Evolutionary conservation across 306 rosid genomes (phyloP), one percentile per base, ranked within the genome.

Genomic region (Trifolium subterraneum): DNA sequence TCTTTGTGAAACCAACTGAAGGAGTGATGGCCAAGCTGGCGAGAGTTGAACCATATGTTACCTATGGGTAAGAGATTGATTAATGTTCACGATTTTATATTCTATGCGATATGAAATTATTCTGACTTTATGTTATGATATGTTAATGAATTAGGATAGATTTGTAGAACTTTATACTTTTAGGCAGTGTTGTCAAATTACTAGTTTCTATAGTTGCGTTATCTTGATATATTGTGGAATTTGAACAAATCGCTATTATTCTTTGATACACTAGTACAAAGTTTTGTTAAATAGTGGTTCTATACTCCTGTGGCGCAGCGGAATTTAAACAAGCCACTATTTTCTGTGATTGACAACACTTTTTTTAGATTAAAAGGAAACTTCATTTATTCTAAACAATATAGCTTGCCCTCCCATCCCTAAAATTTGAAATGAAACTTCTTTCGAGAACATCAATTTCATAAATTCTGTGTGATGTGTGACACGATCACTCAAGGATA

Each of bases 1-100:
- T 93, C 29, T 87, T 93, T 73, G 78, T 87, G 47, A 91, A 83
- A 84, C 89, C 86, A n/a, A 88, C 72, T 50, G 89, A 86, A 14
- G 83, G 78, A 39, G 42, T 80, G 4, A 20, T 89, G 77, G 94
- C 85, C 68, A 89, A 88, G 80, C 80, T 93, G 70, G 90, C 72
- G 59, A 89, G 65, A 72, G 91, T 91, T 69, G 97, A 93, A 85
- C 98, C 98, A 4, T 93, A 75, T 79, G 92, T 93, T 35, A 89
- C 97, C 67, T 93, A 91, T 44, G 98, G 98, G 97, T 93, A 85
- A 16, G 88, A 0, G 8, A 72, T 45, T 10, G 2, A 10, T 45
- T 15, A 2, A 12, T 69, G 23, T 60, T 66, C 14, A 25, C 48
- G 4, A 27, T 72, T 62, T 78, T 66, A 31, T 73, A 33, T 29